Evolutionary conservation across 2,329 filamentous ascomycete genomes (phyloP).

Genomic region (Aschersonia sp.): DNA sequence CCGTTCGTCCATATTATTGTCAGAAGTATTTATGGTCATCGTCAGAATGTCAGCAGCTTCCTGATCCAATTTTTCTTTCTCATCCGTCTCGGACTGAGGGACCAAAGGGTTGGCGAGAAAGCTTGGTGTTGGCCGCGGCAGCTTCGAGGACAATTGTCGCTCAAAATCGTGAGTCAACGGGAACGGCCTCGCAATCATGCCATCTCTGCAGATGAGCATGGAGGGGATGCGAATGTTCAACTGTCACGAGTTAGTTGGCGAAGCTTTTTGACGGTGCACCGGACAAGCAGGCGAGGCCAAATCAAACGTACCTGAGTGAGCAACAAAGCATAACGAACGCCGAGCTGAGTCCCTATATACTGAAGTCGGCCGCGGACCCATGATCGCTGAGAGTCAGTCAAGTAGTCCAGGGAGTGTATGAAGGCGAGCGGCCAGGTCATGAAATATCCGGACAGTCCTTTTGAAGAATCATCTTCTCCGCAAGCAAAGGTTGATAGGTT

Average conservation of each 20-base stretch:
- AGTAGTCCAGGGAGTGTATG: conserved; percentile 40
- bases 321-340: conserved; percentile 43
- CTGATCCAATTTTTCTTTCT: conserved; percentile 27
- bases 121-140: conserved; percentile 17
- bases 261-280: not conserved
- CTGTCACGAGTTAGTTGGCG: conserved; percentile 16
- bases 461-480: conserved; percentile 33
- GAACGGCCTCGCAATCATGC: conserved; percentile 29
- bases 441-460: conserved; percentile 44
- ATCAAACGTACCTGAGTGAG: conserved; percentile 32
- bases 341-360: conserved; percentile 39
- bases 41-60: conserved; percentile 26
- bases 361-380: conserved; percentile 40
- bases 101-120: conserved; percentile 25
- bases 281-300: not conserved
- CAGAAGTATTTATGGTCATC: conserved; percentile 22
- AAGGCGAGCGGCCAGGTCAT: conserved; percentile 44
- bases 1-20: conserved; percentile 18
- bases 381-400: conserved; percentile 40
- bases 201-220: conserved; percentile 44
- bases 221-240: conserved; percentile 44
- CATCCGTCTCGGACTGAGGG: conserved; percentile 32
- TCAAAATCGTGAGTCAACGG: conserved; percentile 27
- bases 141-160: conserved; percentile 26
- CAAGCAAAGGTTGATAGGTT: conserved; percentile 32